Percentiles rank a stretch among this genome's conserved stretches.
These are phyloP conservation scores for Kodamaea neixiangensis DNA, from an alignment of 805 yeast genomes.

Conservation along the genomic window DNA sequence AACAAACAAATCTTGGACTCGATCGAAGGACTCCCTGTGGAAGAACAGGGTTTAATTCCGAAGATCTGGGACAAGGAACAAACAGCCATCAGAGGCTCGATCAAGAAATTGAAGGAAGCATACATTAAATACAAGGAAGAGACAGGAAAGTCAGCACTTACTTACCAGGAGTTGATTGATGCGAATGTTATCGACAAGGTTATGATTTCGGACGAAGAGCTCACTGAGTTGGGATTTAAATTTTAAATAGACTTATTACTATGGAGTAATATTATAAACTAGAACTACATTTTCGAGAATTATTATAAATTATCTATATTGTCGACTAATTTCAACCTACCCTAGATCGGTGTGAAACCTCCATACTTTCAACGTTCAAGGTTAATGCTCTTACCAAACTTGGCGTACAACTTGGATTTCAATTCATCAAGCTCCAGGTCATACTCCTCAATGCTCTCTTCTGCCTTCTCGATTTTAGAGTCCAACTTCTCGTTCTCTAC, in stretches of 20 bases:
- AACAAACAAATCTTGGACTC: conserved; percentile 18
- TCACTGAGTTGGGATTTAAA: conserved; percentile 18
- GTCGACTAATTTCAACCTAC: not conserved
- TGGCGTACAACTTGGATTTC: conserved; percentile 77
- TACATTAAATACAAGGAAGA: conserved; percentile 41
- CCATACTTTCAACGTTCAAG: conserved; percentile 54
- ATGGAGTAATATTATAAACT: not conserved
- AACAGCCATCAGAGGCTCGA: conserved; percentile 42
- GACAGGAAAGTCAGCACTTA: conserved; percentile 38
- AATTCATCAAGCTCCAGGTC: conserved; percentile 58
- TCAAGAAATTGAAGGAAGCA: conserved; percentile 46
- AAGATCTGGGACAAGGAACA: conserved; percentile 54
- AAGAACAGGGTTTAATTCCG: conserved; percentile 45
- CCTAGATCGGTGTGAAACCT: not conserved
- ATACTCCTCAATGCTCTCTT: conserved; percentile 49
- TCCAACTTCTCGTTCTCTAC: conserved; percentile 57
- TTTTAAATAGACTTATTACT: conserved; percentile 7
- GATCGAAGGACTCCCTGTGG: conserved; percentile 9
- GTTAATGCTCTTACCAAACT: conserved; percentile 87
- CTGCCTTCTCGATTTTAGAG: conserved; percentile 46
- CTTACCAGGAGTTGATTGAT: conserved; percentile 41
- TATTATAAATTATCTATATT: not conserved
- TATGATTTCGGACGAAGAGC: conserved; percentile 19
- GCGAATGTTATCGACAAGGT: conserved; percentile 18
- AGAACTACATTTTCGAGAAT: not conserved